A percentile compares a stretch with the other conserved stretches of the same genome.
Conservation (phyloP, 345 rosid species). For the Hibiscus tridactylites region DNA sequence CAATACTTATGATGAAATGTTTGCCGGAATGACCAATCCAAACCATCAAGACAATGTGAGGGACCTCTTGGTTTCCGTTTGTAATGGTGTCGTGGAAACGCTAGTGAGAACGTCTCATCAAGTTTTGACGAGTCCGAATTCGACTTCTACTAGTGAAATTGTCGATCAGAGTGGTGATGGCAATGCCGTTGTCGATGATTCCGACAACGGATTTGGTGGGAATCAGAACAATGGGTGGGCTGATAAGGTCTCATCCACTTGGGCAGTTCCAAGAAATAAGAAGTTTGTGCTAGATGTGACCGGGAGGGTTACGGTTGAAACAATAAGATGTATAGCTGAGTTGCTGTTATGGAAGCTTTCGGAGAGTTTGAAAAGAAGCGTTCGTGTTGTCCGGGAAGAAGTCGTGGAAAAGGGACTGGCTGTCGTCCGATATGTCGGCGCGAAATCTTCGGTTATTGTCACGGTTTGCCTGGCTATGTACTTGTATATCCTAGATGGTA, state of each 20-base stretch:
- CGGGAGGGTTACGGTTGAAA: conserved; percentile 77
- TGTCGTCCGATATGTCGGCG: conserved; percentile 51
- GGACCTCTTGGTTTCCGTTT: conserved; percentile 66
- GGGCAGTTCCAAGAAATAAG: conserved; percentile 65
- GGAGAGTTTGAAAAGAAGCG: conserved; percentile 46
- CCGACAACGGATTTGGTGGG: conserved; percentile 20
- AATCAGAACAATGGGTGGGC: conserved; percentile 42
- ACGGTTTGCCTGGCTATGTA: conserved; percentile 71
- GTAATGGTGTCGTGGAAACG: conserved; percentile 72
- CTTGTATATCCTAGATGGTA: conserved; percentile 48
- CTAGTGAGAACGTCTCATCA: conserved; percentile 75
- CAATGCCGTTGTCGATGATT: conserved; percentile 12
- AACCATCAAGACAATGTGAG: conserved; percentile 52
- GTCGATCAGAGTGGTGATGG: conserved; percentile 24
- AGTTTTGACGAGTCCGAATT: conserved; percentile 43
- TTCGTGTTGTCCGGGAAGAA: conserved; percentile 39
- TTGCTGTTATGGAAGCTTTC: conserved; percentile 53
- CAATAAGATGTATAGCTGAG: conserved; percentile 51
- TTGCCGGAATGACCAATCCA: conserved; percentile 84
- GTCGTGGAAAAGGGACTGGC: conserved; percentile 53
- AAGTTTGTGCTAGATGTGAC: conserved; percentile 81
- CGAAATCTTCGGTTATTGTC: conserved; percentile 61
- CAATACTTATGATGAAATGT: conserved; percentile 72
- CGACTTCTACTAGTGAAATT: conserved; percentile 14
- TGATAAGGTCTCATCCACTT: conserved; percentile 40